Percentiles rank a stretch among this genome's conserved stretches.
These are phyloP conservation scores for Solanum aculeatissimum DNA, from an alignment of 305 asterid genomes.

Conservation along the genomic window DNA sequence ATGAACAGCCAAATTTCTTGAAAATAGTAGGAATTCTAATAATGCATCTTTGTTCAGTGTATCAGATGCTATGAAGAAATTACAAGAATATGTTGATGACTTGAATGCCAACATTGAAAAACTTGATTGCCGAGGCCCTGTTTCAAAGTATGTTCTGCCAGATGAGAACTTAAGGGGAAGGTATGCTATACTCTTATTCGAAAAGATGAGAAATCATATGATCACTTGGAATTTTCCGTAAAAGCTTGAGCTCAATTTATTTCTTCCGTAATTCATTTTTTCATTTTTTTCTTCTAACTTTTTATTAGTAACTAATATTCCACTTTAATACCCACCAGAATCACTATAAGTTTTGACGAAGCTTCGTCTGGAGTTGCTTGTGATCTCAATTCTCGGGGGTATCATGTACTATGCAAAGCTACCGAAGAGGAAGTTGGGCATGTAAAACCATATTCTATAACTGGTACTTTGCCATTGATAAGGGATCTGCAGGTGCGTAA, in stretches of 20 bases:
- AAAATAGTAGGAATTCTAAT: neutral
- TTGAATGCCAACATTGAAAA: slow-evolving; percentile 74
- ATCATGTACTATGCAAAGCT: slow-evolving; percentile 80
- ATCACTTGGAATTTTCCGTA: neutral
- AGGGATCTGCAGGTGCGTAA: slow-evolving; percentile 70
- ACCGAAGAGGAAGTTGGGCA: slow-evolving; percentile 88
- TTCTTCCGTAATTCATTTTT: neutral
- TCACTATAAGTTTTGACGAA: slow-evolving; percentile 63
- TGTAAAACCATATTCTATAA: slow-evolving; percentile 89
- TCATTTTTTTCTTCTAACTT: neutral
- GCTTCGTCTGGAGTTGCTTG: slow-evolving; percentile 84
- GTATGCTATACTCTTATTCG: slow-evolving; percentile 23
- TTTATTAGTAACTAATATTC: neutral
- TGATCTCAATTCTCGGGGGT: slow-evolving; percentile 82
- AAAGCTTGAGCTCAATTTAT: neutral
- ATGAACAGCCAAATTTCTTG: neutral
- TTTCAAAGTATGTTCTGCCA: slow-evolving; percentile 74
- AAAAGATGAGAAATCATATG: neutral
- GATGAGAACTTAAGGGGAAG: slow-evolving; percentile 93
- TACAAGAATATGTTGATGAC: slow-evolving; percentile 68
- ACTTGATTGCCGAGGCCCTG: slow-evolving; percentile 66
- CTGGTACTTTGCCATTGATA: slow-evolving; percentile 89
- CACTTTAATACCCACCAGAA: slow-evolving; percentile 22
- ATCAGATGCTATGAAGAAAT: slow-evolving; percentile 59
- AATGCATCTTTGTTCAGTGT: slow-evolving; percentile 41